These are phyloP conservation scores for Thelonectria blattea DNA, from an alignment of 2,329 filamentous ascomycete species.

Conservation along the genomic window DNA sequence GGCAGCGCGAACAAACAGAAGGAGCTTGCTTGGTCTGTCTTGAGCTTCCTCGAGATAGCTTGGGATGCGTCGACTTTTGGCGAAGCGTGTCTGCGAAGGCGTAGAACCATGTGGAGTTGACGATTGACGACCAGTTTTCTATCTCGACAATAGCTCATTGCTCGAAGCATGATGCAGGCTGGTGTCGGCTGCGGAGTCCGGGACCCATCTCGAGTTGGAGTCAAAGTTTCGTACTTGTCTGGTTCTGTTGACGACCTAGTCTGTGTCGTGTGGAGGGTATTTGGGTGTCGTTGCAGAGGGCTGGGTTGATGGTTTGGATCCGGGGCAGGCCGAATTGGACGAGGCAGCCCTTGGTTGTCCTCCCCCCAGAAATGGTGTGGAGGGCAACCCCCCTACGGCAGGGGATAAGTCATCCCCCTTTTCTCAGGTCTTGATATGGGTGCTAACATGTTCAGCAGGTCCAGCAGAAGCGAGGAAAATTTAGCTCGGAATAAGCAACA, in stretches of 20 bases:
- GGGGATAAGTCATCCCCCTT: conserved; percentile 56
- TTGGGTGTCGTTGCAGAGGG: conserved; percentile 22
- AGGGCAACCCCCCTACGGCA: conserved; percentile 51
- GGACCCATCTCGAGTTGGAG: conserved; percentile 92
- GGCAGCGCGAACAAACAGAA: conserved; percentile 84
- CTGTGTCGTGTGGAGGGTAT: conserved; percentile 7
- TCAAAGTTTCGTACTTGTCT: conserved; percentile 95
- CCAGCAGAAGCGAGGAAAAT: not conserved
- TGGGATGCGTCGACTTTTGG: conserved; percentile 28
- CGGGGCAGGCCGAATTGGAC: conserved; percentile 36
- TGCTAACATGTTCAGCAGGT: conserved; percentile 40
- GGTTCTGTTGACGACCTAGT: conserved; percentile 41
- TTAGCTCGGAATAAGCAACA: not conserved
- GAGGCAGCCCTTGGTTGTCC: conserved; percentile 55
- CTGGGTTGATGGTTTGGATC: conserved; percentile 32
- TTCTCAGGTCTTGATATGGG: conserved; percentile 14
- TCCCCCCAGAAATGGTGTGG: conserved; percentile 57
- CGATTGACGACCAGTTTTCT: conserved; percentile 22
- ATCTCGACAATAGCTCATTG: conserved; percentile 19
- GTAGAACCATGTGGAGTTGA: conserved; percentile 18
- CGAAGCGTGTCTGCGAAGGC: conserved; percentile 29
- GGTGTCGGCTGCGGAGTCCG: conserved; percentile 44
- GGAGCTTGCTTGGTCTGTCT: conserved; percentile 50
- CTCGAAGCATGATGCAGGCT: conserved; percentile 9
- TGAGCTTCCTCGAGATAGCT: conserved; percentile 17